Conservation (phyloP, 257 asterid species). For the Anisodus tanguticus region DNA sequence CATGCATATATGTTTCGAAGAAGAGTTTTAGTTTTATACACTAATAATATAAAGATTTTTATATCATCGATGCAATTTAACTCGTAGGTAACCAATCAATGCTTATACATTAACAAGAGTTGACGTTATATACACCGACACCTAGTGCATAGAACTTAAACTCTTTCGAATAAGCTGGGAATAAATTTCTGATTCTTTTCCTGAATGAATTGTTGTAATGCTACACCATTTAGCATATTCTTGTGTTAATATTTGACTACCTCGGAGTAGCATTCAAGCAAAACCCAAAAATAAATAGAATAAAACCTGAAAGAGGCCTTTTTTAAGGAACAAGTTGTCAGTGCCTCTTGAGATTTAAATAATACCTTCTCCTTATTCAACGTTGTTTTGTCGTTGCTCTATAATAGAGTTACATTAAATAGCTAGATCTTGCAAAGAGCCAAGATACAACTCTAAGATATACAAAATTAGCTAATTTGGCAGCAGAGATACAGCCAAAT, state of each 20-base stretch:
- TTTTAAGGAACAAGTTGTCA: constrained; percentile 26
- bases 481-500: constrained; percentile 17
- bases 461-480: constrained; percentile 16
- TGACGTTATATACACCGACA: background rate
- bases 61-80: background rate
- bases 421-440: constrained; percentile 14
- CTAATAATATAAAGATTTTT: background rate
- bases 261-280: background rate
- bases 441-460: background rate
- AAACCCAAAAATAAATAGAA: background rate
- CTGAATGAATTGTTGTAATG: background rate
- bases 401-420: constrained; percentile 25
- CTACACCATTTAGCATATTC: constrained; percentile 15
- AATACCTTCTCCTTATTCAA: constrained; percentile 7
- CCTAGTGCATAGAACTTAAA: background rate
- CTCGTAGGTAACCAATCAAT: background rate
- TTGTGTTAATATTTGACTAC: constrained; percentile 17
- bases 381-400: constrained; percentile 1
- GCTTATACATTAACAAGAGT: background rate
- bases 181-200: background rate
- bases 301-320: background rate
- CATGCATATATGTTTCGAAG: background rate
- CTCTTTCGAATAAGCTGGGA: background rate
- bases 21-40: background rate
- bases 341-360: constrained; percentile 23